Conservation (phyloP, 2,329 filamentous ascomycete species). For the Rhynchosporium graminicola region DNA sequence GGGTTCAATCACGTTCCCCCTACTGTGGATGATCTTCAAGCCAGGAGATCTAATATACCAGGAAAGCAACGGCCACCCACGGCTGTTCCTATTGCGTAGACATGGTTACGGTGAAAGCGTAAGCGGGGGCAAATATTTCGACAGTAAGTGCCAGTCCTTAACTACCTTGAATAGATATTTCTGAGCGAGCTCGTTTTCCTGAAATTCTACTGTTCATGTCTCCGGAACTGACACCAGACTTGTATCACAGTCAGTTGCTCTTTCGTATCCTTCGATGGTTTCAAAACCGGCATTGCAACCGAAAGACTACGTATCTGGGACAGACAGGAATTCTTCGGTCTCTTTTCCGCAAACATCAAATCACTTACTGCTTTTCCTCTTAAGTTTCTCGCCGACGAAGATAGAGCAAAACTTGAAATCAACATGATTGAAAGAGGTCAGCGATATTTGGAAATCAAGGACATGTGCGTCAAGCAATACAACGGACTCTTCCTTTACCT, state of each 20-base stretch:
- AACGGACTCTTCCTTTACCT: conserved; percentile 24
- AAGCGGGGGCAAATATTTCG: conserved; percentile 23
- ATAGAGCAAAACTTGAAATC: not conserved
- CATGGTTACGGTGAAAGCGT: conserved; percentile 23
- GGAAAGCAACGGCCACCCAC: conserved; percentile 17
- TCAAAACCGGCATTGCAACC: conserved; percentile 16
- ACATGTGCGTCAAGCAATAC: conserved; percentile 23
- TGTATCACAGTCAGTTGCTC: conserved; percentile 12
- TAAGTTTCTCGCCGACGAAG: conserved; percentile 14
- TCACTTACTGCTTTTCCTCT: conserved; percentile 18
- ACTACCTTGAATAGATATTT: not conserved
- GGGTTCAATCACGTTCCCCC: conserved; percentile 20
- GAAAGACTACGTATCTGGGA: conserved; percentile 23
- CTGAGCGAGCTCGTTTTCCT: not conserved
- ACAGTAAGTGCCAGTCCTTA: not conserved
- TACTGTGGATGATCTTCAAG: conserved; percentile 25
- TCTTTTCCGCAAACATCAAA: conserved; percentile 18
- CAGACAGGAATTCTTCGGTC: conserved; percentile 21
- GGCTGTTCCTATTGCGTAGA: conserved; percentile 18
- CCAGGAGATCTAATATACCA: conserved; percentile 24
- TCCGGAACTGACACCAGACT: too few relatives aligned
- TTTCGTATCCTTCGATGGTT: conserved; percentile 23
- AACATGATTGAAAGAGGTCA: conserved; percentile 20
- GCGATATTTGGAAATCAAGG: conserved; percentile 21
- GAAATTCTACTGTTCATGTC: not conserved